A percentile compares a stretch with the other conserved stretches of the same genome.
Conservation (phyloP, 768 basidiomycete genomes). For the Gymnopilus dilepis region DNA sequence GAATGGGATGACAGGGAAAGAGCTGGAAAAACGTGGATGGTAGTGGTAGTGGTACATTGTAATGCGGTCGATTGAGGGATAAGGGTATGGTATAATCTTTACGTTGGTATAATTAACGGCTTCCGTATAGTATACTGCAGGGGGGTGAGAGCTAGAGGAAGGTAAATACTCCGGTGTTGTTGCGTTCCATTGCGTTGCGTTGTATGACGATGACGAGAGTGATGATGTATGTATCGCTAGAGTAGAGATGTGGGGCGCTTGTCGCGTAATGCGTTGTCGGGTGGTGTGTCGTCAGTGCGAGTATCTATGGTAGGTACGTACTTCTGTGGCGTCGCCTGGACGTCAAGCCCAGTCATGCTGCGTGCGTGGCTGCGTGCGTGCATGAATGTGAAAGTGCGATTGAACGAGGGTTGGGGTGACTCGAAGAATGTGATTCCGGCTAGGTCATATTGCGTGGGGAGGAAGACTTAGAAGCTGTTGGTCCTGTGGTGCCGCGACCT, state of each 20-base stretch:
- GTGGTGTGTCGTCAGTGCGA: not conserved
- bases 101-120: slow-evolving; percentile 5
- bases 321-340: slow-evolving; percentile 5
- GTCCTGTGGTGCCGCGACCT: slow-evolving; percentile 29
- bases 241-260: not conserved
- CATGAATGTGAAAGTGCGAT: no score
- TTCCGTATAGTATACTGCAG: slow-evolving; percentile 7
- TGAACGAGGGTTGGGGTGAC: slow-evolving; percentile 1
- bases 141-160: not conserved
- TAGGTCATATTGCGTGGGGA: not conserved
- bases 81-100: slow-evolving; percentile 13
- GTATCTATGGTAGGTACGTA: slow-evolving; percentile 4
- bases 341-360: slow-evolving; percentile 10
- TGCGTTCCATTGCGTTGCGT: not conserved
- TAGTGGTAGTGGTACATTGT: slow-evolving; percentile 1
- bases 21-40: slow-evolving; percentile 3
- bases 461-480: slow-evolving; percentile 27
- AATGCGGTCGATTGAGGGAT: slow-evolving; percentile 3
- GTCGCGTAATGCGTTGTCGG: not conserved
- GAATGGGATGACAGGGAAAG: no score
- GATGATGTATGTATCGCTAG: slow-evolving; percentile 9
- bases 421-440: not conserved
- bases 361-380: no score
- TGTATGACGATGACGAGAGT: not conserved
- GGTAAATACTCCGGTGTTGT: not conserved